A percentile compares a stretch with the other conserved stretches of the same genome.
These are phyloP conservation scores for Helicocarpus griseus DNA, from an alignment of 2,329 filamentous ascomycete genomes.

Conservation along the genomic window DNA sequence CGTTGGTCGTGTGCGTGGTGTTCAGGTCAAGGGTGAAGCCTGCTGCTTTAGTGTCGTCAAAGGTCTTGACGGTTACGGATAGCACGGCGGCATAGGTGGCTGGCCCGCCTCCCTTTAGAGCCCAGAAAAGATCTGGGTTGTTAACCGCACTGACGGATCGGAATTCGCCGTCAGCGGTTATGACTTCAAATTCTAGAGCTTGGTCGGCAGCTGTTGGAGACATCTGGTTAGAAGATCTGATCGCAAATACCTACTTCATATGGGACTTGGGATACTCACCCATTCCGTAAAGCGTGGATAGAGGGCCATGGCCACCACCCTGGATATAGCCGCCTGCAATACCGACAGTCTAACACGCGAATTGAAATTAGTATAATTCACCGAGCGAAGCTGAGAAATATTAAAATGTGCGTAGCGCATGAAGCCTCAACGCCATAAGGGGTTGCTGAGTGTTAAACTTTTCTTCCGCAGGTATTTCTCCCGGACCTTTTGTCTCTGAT, in stretches of 20 bases:
- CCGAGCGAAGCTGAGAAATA: background rate
- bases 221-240: no score
- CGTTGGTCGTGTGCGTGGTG: background rate
- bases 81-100: background rate
- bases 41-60: background rate
- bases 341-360: background rate
- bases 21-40: background rate
- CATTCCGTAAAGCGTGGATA: constrained; percentile 1
- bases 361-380: background rate
- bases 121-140: constrained; percentile 42
- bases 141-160: constrained; percentile 30
- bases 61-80: background rate
- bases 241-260: background rate
- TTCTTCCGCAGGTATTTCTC: no score
- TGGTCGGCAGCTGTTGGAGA: background rate
- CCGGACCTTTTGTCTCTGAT: no score
- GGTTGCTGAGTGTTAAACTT: no score
- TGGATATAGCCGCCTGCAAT: constrained; percentile 1
- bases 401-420: no score
- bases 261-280: background rate
- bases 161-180: constrained; percentile 30
- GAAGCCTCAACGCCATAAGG: no score
- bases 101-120: constrained; percentile 31
- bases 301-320: background rate
- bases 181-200: constrained; percentile 15